Evolutionary conservation across 2,329 filamentous ascomycete species (phyloP).

Genomic region (Talaromyces marneffei): DNA sequence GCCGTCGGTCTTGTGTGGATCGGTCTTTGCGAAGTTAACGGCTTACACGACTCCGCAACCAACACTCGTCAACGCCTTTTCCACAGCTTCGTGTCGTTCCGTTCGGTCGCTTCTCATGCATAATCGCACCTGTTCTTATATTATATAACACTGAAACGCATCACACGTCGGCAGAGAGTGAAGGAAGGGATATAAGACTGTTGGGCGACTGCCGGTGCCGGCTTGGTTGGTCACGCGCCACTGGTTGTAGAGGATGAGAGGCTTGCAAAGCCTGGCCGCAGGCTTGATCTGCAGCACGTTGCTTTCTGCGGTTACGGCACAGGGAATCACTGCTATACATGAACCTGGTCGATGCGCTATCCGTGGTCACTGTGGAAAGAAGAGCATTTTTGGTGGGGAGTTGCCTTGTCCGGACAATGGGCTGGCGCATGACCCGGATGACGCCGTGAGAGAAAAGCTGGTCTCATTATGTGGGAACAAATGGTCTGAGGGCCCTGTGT

Average conservation of each 20-base stretch:
- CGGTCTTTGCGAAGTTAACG: neutral
- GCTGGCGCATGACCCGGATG: slow-evolving; percentile 66
- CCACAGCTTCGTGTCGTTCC: neutral
- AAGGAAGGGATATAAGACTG: neutral
- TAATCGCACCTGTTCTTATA: neutral
- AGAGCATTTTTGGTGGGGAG: slow-evolving; percentile 81
- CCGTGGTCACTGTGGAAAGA: slow-evolving; percentile 83
- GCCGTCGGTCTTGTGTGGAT: neutral
- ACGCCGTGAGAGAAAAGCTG: slow-evolving; percentile 67
- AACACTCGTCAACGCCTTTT: neutral
- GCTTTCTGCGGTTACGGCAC: slow-evolving; percentile 23
- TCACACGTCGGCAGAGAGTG: neutral
- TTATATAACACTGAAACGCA: neutral
- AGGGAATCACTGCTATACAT: slow-evolving; percentile 53
- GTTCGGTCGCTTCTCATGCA: neutral
- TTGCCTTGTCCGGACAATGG: slow-evolving; percentile 91
- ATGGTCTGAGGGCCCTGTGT: slow-evolving; percentile 79
- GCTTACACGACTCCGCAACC: neutral
- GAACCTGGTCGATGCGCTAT: slow-evolving; percentile 86
- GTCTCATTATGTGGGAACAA: slow-evolving; percentile 79
- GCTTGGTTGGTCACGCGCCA: slow-evolving; percentile 10
- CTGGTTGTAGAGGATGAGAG: slow-evolving; percentile 25
- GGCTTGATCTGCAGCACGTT: slow-evolving; percentile 25
- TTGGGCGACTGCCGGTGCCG: neutral
- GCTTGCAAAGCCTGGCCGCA: slow-evolving; percentile 22